Evolutionary conservation across 1,284 basidiomycete genomes (phyloP).

Genomic region (Austroboletus sp.): DNA sequence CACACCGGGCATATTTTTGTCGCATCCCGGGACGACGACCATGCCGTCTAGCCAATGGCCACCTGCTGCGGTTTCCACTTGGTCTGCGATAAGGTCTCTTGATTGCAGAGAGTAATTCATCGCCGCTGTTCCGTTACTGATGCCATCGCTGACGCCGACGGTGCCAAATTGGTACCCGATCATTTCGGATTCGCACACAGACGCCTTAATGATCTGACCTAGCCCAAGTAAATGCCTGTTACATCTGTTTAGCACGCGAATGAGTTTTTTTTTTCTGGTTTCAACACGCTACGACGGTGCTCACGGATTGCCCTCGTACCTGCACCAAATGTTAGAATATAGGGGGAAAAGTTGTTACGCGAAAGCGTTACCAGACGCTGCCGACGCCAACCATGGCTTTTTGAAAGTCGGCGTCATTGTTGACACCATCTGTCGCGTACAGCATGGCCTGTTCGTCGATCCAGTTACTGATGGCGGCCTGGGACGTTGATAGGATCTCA

Average conservation of each 20-base stretch:
- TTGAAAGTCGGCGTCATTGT: conserved; percentile 71
- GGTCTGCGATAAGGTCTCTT: conserved; percentile 93
- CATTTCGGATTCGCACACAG: conserved; percentile 65
- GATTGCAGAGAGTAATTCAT: conserved; percentile 96
- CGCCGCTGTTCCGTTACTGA: conserved; percentile 90
- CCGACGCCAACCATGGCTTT: conserved; percentile 95
- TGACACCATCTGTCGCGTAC: conserved; percentile 88
- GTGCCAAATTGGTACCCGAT: conserved; percentile 97
- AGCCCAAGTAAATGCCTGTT: conserved; percentile 88
- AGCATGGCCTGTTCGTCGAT: conserved; percentile 72
- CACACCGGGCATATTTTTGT: conserved; percentile 97
- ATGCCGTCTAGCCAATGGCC: conserved; percentile 98
- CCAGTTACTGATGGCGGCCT: background rate
- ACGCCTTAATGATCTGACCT: conserved; percentile 80
- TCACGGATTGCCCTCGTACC: conserved; percentile 88
- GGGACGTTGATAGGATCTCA: conserved; percentile 27
- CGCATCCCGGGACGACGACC: conserved; percentile 92
- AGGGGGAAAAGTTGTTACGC: conserved; percentile 4
- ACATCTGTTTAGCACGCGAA: conserved; percentile 50
- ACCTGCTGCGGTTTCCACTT: conserved; percentile 91
- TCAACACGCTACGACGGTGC: conserved; percentile 24
- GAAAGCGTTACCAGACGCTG: conserved; percentile 75
- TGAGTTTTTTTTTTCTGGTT: conserved; percentile 2
- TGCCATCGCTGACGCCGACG: conserved; percentile 94
- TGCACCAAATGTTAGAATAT: conserved; percentile 27